Evolutionary conservation across 1,139 yeast species (phyloP).

Genomic region (Candida freyschussii): DNA sequence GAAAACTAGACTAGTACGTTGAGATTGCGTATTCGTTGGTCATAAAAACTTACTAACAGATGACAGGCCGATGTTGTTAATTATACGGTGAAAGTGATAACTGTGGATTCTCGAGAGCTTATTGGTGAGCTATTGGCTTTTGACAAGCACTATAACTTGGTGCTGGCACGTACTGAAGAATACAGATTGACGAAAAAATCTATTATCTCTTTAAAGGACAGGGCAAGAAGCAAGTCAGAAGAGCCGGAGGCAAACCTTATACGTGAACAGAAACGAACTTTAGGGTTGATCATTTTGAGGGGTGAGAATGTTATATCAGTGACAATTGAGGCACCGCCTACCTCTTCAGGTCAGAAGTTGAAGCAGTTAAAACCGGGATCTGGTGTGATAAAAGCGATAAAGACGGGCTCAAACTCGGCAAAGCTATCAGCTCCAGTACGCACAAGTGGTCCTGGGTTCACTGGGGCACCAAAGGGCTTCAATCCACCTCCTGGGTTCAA

Average conservation of each 20-base stretch:
- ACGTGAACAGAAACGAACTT: conserved; percentile 58
- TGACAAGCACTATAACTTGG: conserved; percentile 86
- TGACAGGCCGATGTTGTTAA: conserved; percentile 59
- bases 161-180: conserved; percentile 81
- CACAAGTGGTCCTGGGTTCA: conserved; percentile 22
- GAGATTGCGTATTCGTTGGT: neutral
- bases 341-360: conserved; percentile 14
- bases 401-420: conserved; percentile 6
- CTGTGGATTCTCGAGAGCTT: conserved; percentile 70
- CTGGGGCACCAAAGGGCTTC: conserved; percentile 31
- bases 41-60: conserved; percentile 1
- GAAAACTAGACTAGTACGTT: conserved; percentile 36
- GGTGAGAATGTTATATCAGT: conserved; percentile 89
- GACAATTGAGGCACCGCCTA: conserved; percentile 75
- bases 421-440: conserved; percentile 23
- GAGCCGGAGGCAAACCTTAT: conserved; percentile 30
- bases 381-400: conserved; percentile 26
- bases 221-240: conserved; percentile 24
- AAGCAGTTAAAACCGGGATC: conserved; percentile 19
- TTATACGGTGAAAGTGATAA: conserved; percentile 66
- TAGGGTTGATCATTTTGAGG: conserved; percentile 79
- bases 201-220: conserved; percentile 36
- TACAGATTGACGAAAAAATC: conserved; percentile 68
- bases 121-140: conserved; percentile 82
- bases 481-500: conserved; percentile 42